Evolutionary conservation across 2,329 filamentous ascomycete genomes (phyloP).

Genomic region (Cercospora citrullina): DNA sequence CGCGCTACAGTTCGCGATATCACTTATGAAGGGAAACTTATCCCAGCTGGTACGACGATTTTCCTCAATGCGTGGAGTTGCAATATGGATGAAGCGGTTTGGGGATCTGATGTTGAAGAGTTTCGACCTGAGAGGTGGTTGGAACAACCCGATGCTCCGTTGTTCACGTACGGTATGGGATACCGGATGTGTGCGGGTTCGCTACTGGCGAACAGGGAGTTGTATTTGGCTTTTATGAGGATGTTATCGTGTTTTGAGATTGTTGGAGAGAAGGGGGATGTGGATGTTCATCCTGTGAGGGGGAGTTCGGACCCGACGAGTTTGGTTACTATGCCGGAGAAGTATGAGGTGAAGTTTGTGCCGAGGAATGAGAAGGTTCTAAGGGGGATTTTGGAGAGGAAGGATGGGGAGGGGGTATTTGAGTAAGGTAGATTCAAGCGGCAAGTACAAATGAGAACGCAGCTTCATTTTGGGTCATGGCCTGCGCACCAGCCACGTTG

Average conservation of each 20-base stretch:
- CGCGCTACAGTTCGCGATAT: conserved; percentile 62
- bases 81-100: conserved; percentile 55
- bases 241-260: conserved; percentile 63
- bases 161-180: conserved; percentile 66
- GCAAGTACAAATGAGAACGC: too few species aligned
- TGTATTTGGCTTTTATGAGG: conserved; percentile 65
- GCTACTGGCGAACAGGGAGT: conserved; percentile 62
- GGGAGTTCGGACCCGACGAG: conserved; percentile 61
- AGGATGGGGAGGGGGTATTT: conserved; percentile 22
- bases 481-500: too few species aligned
- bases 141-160: conserved; percentile 61
- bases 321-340: conserved; percentile 61
- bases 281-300: conserved; percentile 60
- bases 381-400: conserved; percentile 20
- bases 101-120: conserved; percentile 50
- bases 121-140: conserved; percentile 64
- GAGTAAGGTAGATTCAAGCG: not conserved
- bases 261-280: conserved; percentile 50
- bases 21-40: conserved; percentile 56
- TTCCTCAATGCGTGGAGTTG: conserved; percentile 69
- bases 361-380: conserved; percentile 40
- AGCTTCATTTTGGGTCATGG: too few species aligned
- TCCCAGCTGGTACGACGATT: conserved; percentile 63
- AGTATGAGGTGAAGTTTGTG: conserved; percentile 47
- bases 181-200: conserved; percentile 69